Percentiles rank a stretch among this genome's conserved stretches.
Conservation (phyloP, 352 stramenopile genomes). For the Pythium rhizo-oryzae region DNA sequence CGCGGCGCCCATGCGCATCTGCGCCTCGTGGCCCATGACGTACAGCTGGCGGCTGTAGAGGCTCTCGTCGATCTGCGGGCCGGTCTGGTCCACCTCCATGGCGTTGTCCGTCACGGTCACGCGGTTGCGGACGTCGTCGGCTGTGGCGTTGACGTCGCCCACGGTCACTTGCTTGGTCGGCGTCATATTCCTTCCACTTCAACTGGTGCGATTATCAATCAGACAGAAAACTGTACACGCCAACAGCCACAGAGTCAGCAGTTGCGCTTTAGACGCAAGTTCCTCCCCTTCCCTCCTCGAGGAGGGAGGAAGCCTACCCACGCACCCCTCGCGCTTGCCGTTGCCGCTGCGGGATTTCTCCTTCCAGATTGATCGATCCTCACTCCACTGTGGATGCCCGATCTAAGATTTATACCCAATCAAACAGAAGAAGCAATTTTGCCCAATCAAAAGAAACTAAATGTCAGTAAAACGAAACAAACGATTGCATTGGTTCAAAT, state of each 20-base stretch:
- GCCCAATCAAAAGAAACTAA: conserved; percentile 1
- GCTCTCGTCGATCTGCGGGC: conserved; percentile 70
- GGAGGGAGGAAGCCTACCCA: background rate
- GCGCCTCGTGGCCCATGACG: conserved; percentile 99
- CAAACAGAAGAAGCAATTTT: background rate
- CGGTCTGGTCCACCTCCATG: conserved; percentile 68
- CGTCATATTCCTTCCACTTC: conserved; percentile 40
- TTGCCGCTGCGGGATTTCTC: conserved; percentile 2
- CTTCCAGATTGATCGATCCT: conserved; percentile 34
- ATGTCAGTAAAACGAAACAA: background rate
- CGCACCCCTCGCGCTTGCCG: background rate
- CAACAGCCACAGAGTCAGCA: background rate
- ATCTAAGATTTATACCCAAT: conserved; percentile 24
- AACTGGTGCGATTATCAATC: background rate
- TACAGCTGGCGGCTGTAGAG: conserved; percentile 98
- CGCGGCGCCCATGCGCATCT: conserved; percentile 95
- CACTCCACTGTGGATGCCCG: background rate
- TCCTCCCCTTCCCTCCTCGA: background rate
- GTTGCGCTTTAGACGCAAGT: background rate
- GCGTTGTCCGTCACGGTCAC: conserved; percentile 72
- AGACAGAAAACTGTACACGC: background rate
- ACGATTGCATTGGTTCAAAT: conserved; percentile 2
- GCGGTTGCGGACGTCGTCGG: conserved; percentile 70
- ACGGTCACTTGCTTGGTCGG: conserved; percentile 60
- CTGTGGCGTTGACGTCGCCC: conserved; percentile 71